These are phyloP conservation scores for Lichenothelia convexa DNA, from an alignment of 495 filamentous ascomycete genomes.

Conservation along the genomic window DNA sequence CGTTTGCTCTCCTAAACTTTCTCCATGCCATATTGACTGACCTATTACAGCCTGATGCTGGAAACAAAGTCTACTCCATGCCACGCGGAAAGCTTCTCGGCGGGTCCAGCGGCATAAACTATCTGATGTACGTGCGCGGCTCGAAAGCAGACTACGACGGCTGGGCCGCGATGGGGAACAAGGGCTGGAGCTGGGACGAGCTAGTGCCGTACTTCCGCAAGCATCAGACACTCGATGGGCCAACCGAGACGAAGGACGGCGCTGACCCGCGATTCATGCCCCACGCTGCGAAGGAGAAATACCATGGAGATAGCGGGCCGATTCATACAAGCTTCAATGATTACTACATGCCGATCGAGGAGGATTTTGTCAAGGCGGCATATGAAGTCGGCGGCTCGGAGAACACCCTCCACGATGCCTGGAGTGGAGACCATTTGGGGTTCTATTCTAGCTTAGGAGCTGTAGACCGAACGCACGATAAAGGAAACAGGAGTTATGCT, in stretches of 20 bases:
- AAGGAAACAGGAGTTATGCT: slow-evolving; percentile 9
- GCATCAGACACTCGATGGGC: slow-evolving; percentile 9
- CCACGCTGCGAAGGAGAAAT: slow-evolving; percentile 4
- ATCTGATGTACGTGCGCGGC: slow-evolving; percentile 11
- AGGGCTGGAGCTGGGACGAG: slow-evolving; percentile 1
- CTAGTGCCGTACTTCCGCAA: slow-evolving; percentile 12
- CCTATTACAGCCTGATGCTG: neutral
- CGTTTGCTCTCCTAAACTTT: too few relatives aligned
- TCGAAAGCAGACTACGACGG: slow-evolving; percentile 11
- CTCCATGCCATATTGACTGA: too few relatives aligned
- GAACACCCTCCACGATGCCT: slow-evolving; percentile 10
- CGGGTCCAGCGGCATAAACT: slow-evolving; percentile 21
- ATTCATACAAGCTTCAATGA: slow-evolving; percentile 18
- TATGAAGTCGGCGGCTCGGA: slow-evolving; percentile 12
- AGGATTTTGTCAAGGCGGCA: slow-evolving; percentile 14
- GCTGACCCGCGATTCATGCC: slow-evolving; percentile 9
- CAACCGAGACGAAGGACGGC: slow-evolving; percentile 1
- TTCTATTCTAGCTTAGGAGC: slow-evolving; percentile 1
- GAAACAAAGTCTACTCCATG: slow-evolving; percentile 15
- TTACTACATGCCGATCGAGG: slow-evolving; percentile 15
- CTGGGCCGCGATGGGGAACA: slow-evolving; percentile 9
- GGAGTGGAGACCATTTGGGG: slow-evolving; percentile 13
- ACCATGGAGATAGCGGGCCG: slow-evolving; percentile 11
- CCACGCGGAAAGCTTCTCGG: slow-evolving; percentile 26
- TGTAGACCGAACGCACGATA: slow-evolving; percentile 4